Evolutionary conservation across 2,329 filamentous ascomycete species (phyloP).

Genomic region (Trichoderma breve): DNA sequence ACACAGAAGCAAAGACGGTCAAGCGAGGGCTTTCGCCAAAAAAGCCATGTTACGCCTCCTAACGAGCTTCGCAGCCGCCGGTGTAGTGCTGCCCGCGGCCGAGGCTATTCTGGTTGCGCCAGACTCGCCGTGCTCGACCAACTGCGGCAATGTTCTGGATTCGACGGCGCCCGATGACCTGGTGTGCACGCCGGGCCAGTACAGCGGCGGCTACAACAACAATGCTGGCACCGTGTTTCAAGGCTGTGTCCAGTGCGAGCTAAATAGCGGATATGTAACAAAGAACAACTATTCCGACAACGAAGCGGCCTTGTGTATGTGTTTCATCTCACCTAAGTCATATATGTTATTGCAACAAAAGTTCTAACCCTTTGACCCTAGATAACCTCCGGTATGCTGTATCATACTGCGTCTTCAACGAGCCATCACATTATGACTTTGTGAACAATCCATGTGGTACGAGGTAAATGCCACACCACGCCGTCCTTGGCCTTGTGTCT

Average conservation of each 20-base stretch:
- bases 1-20: neutral
- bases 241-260: slow-evolving; percentile 52
- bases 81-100: slow-evolving; percentile 24
- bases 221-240: slow-evolving; percentile 49
- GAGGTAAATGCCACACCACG: slow-evolving; percentile 37
- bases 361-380: slow-evolving; percentile 30
- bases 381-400: slow-evolving; percentile 58
- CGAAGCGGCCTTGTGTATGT: slow-evolving; percentile 55
- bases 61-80: slow-evolving; percentile 24
- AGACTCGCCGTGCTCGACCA: slow-evolving; percentile 48
- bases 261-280: slow-evolving; percentile 47
- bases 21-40: neutral
- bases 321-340: neutral
- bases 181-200: slow-evolving; percentile 39
- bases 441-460: slow-evolving; percentile 51
- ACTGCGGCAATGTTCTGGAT: slow-evolving; percentile 54
- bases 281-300: slow-evolving; percentile 49
- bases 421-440: slow-evolving; percentile 42
- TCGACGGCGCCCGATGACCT: slow-evolving; percentile 47
- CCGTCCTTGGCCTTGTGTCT: neutral
- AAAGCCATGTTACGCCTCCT: slow-evolving; percentile 23
- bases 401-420: slow-evolving; percentile 55
- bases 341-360: neutral
- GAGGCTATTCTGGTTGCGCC: slow-evolving; percentile 43
- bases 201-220: slow-evolving; percentile 38